Evolutionary conservation across 495 filamentous ascomycete species (phyloP).

Genomic region (Sordaria brevicollis): DNA sequence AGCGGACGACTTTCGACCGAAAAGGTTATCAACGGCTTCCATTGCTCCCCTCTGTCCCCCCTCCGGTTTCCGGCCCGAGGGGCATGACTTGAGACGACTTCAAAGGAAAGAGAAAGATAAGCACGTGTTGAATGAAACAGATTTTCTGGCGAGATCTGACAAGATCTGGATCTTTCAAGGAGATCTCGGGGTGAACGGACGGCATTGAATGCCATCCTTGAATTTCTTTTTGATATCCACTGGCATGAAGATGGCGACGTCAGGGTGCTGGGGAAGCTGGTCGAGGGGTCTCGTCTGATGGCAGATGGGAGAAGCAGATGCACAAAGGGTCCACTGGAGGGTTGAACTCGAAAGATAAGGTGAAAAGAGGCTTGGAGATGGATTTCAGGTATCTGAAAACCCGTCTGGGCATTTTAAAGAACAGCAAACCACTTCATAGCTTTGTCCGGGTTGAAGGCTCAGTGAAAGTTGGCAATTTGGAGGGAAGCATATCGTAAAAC

Average conservation of each 20-base stretch:
- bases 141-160: background rate
- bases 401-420: background rate
- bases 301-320: too few species aligned
- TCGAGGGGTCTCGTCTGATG: background rate
- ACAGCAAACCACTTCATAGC: background rate
- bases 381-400: background rate
- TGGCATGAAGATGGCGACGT: background rate
- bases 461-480: too few species aligned
- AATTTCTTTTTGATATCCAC: background rate
- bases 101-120: background rate
- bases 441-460: background rate
- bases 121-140: background rate
- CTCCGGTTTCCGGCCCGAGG: background rate
- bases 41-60: too few species aligned
- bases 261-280: background rate
- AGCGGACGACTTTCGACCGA: background rate
- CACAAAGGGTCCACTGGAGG: background rate
- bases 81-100: background rate
- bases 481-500: background rate
- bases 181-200: background rate
- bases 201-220: background rate
- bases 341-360: background rate
- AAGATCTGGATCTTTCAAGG: background rate
- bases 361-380: background rate
- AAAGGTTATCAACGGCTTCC: background rate